Conservation (phyloP, 140 eudicot genomes). For the Bidens hawaiensis region DNA sequence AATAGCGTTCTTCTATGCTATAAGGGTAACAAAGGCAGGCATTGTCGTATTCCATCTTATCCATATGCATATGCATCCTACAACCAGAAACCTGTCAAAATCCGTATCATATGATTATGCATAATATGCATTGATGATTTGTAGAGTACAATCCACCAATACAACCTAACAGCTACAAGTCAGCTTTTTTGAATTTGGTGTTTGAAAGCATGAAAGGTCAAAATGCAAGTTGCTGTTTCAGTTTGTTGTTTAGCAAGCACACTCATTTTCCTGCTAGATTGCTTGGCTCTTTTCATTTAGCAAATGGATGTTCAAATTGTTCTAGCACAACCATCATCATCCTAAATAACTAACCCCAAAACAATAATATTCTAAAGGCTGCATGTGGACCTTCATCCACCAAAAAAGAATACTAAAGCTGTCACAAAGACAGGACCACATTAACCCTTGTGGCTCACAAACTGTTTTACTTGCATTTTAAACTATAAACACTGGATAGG, state of each 20-base stretch:
- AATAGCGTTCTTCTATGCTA: too few species aligned
- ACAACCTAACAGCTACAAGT: background rate
- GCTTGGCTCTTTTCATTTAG: slow-evolving; percentile 12
- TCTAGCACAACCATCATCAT: slow-evolving; percentile 9
- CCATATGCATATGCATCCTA: too few species aligned
- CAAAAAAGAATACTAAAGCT: slow-evolving; percentile 17
- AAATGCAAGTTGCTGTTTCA: slow-evolving; percentile 16
- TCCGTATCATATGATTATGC: slow-evolving; percentile 6
- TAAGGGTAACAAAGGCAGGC: too few species aligned
- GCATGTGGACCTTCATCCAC: slow-evolving; percentile 17
- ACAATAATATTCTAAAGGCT: slow-evolving; percentile 21
- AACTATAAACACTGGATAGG: background rate
- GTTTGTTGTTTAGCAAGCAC: slow-evolving; percentile 20
- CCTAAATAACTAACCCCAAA: slow-evolving; percentile 12
- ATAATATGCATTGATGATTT: slow-evolving; percentile 10
- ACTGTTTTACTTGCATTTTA: background rate
- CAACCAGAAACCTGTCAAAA: slow-evolving; percentile 18
- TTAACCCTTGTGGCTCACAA: slow-evolving; percentile 20
- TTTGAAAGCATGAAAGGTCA: slow-evolving; percentile 21
- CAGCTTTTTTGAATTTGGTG: slow-evolving; percentile 9
- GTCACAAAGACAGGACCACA: slow-evolving; percentile 26
- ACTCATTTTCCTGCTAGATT: slow-evolving; percentile 8
- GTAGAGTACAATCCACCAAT: slow-evolving; percentile 7
- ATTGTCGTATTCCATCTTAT: too few species aligned
- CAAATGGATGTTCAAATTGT: slow-evolving; percentile 19